A percentile compares a stretch with the other conserved stretches of the same genome.
These are phyloP conservation scores for Lanmaoa pseudosensibilis DNA, from an alignment of 768 basidiomycete genomes.

Conservation along the genomic window DNA sequence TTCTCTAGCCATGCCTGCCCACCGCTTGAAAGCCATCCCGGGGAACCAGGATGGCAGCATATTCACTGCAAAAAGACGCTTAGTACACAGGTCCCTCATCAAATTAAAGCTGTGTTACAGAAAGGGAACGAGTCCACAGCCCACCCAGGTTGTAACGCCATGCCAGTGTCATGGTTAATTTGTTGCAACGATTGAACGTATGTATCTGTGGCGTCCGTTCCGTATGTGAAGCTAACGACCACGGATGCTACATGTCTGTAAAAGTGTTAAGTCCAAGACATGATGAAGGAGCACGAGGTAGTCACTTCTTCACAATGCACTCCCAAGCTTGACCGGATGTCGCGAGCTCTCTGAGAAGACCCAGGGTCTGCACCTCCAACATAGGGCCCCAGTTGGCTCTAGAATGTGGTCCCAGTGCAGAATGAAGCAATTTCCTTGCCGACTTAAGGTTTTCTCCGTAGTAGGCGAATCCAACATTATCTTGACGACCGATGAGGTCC, in stretches of 20 bases:
- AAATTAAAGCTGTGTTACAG: conserved; percentile 26
- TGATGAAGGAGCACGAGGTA: background rate
- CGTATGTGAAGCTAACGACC: conserved; percentile 42
- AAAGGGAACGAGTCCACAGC: conserved; percentile 42
- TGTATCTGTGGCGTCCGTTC: conserved; percentile 36
- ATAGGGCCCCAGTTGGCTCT: background rate
- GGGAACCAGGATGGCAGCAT: conserved; percentile 44
- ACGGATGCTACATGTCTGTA: conserved; percentile 37
- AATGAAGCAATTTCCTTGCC: conserved; percentile 43
- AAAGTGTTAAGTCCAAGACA: background rate
- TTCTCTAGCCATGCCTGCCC: conserved; percentile 10
- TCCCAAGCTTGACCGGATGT: background rate
- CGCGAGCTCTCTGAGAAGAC: conserved; percentile 2
- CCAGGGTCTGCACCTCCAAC: conserved; percentile 4
- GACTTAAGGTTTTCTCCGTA: conserved; percentile 21
- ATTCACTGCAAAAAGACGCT: background rate
- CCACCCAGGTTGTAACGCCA: conserved; percentile 35
- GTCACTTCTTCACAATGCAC: background rate
- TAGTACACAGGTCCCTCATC: background rate
- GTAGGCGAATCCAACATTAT: conserved; percentile 36
- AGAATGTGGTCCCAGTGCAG: conserved; percentile 31
- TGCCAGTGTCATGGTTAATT: conserved; percentile 25
- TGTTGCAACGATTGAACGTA: conserved; percentile 34
- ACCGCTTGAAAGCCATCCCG: conserved; percentile 40
- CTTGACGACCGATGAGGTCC: conserved; percentile 42